phyloP scores from a whole-genome alignment of 495 filamentous ascomycete genomes.

The Gamarada debralockiae region DNA sequence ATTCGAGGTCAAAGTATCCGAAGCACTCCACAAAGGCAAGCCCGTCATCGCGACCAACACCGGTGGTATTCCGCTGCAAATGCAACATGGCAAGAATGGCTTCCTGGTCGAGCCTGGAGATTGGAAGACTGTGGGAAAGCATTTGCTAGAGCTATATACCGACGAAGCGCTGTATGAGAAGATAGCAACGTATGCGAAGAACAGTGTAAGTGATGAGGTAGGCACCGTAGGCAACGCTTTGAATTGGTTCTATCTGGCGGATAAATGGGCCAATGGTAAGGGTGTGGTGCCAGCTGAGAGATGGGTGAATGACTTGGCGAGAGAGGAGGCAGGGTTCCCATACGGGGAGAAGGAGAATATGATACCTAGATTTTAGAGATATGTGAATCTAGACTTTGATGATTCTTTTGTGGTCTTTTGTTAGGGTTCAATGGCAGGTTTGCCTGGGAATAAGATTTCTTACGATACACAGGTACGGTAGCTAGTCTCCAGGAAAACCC shows the following conservation, averaged over 20 bases:
- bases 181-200: conserved; percentile 64
- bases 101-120: conserved; percentile 76
- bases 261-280: conserved; percentile 50
- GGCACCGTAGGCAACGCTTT: conserved; percentile 78
- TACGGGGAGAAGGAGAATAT: conserved; percentile 59
- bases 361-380: conserved; percentile 39
- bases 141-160: conserved; percentile 67
- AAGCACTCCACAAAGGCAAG: conserved; percentile 80
- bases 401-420: too few relatives aligned
- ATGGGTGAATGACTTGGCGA: conserved; percentile 81
- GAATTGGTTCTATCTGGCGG: conserved; percentile 72
- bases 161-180: conserved; percentile 57
- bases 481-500: too few relatives aligned
- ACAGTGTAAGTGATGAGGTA: conserved; percentile 76
- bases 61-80: conserved; percentile 80
- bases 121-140: conserved; percentile 64
- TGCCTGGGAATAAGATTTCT: too few relatives aligned
- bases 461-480: too few relatives aligned
- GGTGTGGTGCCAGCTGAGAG: conserved; percentile 33
- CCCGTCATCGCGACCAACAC: conserved; percentile 76
- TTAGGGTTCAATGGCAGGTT: too few relatives aligned
- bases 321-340: conserved; percentile 57
- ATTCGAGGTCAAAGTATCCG: conserved; percentile 88
- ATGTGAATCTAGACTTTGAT: too few relatives aligned
- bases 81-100: conserved; percentile 68